Evolutionary conservation across 805 yeast species (phyloP).

Genomic region (Saturnispora besseyi): DNA sequence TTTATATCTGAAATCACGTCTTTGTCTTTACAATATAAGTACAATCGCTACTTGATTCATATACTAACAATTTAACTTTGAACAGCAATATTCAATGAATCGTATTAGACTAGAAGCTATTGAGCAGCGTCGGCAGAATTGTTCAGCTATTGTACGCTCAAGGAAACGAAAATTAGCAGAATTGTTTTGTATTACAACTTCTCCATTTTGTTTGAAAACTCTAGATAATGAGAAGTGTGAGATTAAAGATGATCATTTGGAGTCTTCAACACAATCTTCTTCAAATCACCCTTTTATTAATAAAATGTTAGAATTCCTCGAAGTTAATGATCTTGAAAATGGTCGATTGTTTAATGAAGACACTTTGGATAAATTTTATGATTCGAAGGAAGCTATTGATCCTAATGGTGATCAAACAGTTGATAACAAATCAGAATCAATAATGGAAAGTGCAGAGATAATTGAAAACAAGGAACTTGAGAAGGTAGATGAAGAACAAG

Average conservation of each 20-base stretch:
- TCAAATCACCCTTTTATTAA: slow-evolving; percentile 3
- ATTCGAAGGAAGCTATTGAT: background rate
- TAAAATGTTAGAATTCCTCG: slow-evolving; percentile 37
- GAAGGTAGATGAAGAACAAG: background rate
- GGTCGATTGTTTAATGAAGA: slow-evolving; percentile 30
- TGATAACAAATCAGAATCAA: slow-evolving; percentile 12
- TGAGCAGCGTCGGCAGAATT: slow-evolving; percentile 35
- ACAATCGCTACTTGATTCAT: slow-evolving; percentile 7
- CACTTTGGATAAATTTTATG: slow-evolving; percentile 3
- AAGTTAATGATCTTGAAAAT: slow-evolving; percentile 43
- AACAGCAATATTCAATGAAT: slow-evolving; percentile 26
- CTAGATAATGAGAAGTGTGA: slow-evolving; percentile 25
- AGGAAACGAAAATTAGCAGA: slow-evolving; percentile 54
- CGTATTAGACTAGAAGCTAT: slow-evolving; percentile 37
- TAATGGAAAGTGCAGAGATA: background rate
- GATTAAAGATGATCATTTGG: slow-evolving; percentile 25
- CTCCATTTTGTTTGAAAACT: slow-evolving; percentile 39
- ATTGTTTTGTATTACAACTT: slow-evolving; percentile 48
- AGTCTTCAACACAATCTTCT: background rate
- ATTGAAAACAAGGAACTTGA: no score
- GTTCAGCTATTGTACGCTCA: slow-evolving; percentile 36
- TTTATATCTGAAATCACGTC: background rate
- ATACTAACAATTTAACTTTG: background rate
- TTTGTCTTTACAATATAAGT: background rate
- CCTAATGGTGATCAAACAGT: background rate